Conservation (phyloP, 805 yeast genomes). For the Yamadazyma nakazawae region DNA sequence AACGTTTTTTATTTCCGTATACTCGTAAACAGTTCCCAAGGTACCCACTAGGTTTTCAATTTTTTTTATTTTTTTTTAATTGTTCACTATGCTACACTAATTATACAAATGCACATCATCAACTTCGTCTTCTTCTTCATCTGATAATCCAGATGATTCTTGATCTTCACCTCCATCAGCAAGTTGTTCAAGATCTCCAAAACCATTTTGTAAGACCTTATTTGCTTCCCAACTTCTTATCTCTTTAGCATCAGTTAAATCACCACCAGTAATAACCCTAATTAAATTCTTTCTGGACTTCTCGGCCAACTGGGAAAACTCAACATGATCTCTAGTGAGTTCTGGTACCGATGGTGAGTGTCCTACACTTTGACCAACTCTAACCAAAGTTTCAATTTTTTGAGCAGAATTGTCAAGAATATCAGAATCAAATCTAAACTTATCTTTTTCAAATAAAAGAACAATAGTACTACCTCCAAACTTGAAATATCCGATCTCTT, state of each 20-base stretch:
- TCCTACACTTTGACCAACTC: conserved; percentile 92
- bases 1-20: too few relatives aligned
- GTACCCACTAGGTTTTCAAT: too few relatives aligned
- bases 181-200: conserved; percentile 14
- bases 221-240: conserved; percentile 38
- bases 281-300: conserved; percentile 49
- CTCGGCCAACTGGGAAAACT: conserved; percentile 45
- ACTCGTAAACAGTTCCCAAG: too few relatives aligned
- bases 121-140: conserved; percentile 13
- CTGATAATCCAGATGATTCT: conserved; percentile 3
- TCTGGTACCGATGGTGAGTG: conserved; percentile 56
- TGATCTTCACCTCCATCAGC: conserved; percentile 9
- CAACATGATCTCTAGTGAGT: conserved; percentile 44
- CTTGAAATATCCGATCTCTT: conserved; percentile 90
- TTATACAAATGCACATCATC: conserved; percentile 1
- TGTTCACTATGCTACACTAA: neutral
- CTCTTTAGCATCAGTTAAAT: conserved; percentile 27
- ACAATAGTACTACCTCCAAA: conserved; percentile 93
- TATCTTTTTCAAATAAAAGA: conserved; percentile 52
- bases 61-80: neutral
- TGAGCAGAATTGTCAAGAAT: conserved; percentile 61
- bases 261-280: conserved; percentile 58
- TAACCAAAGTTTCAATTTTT: conserved; percentile 75
- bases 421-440: conserved; percentile 69
- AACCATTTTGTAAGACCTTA: conserved; percentile 12